Conservation (phyloP, 1,284 basidiomycete species). For the Volvariella surrecta region DNA sequence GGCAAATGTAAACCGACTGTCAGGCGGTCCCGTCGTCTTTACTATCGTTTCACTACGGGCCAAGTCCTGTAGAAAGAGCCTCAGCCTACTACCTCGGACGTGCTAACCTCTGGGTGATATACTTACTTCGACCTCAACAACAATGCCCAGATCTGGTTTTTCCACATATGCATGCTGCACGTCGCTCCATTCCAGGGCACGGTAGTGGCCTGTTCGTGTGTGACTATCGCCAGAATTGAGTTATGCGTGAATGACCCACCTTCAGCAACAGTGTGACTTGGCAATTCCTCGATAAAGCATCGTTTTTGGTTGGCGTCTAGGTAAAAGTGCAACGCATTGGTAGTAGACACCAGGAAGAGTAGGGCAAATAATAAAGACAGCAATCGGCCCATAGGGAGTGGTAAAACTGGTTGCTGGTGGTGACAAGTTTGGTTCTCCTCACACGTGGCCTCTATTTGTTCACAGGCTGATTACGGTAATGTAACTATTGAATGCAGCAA, state of each 20-base stretch:
- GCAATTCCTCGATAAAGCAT: conserved; percentile 97
- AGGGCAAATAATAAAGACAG: conserved; percentile 24
- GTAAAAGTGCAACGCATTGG: conserved; percentile 81
- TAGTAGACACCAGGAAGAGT: conserved; percentile 30
- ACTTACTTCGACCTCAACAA: conserved; percentile 80
- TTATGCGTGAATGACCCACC: conserved; percentile 40
- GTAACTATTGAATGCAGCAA: too few relatives aligned
- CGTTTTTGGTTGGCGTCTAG: conserved; percentile 86
- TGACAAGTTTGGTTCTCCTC: too few relatives aligned
- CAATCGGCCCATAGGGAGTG: neutral
- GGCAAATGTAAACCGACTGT: conserved; percentile 95
- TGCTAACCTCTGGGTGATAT: too few relatives aligned
- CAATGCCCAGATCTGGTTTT: conserved; percentile 78
- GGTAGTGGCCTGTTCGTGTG: conserved; percentile 70
- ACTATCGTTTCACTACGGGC: conserved; percentile 72
- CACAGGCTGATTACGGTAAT: too few relatives aligned
- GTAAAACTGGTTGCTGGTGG: neutral
- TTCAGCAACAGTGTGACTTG: conserved; percentile 95
- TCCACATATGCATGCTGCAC: conserved; percentile 58
- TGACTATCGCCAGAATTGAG: neutral
- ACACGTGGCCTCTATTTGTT: neutral
- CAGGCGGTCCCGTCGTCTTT: conserved; percentile 80
- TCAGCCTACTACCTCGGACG: conserved; percentile 13
- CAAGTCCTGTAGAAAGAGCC: conserved; percentile 59
- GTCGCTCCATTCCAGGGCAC: conserved; percentile 87